phyloP scores from a whole-genome alignment of 768 basidiomycete species.

The Tylopilus subfusipes region DNA sequence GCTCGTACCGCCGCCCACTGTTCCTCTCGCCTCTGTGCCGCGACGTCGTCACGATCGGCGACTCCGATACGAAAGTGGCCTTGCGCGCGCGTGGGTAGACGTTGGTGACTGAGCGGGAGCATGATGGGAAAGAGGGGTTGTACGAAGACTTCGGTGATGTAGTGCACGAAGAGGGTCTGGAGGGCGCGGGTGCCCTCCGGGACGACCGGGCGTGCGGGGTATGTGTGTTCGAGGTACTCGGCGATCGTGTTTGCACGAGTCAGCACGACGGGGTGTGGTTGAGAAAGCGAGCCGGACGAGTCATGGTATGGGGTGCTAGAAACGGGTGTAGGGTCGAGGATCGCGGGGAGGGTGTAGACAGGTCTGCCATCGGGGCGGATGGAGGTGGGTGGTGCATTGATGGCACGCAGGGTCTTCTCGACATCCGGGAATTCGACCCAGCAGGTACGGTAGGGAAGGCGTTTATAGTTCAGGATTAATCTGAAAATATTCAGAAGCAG shows the following conservation, averaged over 20 bases:
- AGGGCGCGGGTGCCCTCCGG: slow-evolving; percentile 68
- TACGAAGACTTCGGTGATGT: slow-evolving; percentile 60
- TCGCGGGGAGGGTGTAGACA: slow-evolving; percentile 66
- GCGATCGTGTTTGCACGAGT: slow-evolving; percentile 61
- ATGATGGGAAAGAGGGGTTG: slow-evolving; percentile 68
- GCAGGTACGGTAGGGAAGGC: slow-evolving; percentile 62
- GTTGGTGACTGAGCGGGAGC: slow-evolving; percentile 63
- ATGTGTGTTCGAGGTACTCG: slow-evolving; percentile 66
- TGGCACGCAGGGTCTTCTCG: slow-evolving; percentile 53
- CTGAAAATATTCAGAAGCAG: slow-evolving; percentile 32
- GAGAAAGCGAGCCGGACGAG: slow-evolving; percentile 27
- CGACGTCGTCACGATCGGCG: background rate
- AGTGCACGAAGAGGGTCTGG: slow-evolving; percentile 67
- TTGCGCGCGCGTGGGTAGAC: slow-evolving; percentile 54
- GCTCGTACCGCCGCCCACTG: slow-evolving; percentile 63
- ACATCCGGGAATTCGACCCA: slow-evolving; percentile 73
- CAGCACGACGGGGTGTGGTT: slow-evolving; percentile 46
- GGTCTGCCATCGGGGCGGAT: slow-evolving; percentile 53
- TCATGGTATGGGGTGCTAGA: background rate
- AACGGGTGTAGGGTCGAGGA: slow-evolving; percentile 49
- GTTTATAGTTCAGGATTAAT: slow-evolving; percentile 75
- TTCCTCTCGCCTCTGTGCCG: slow-evolving; percentile 52
- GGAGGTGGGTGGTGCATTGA: slow-evolving; percentile 58
- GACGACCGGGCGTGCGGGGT: slow-evolving; percentile 67
- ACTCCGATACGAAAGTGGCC: slow-evolving; percentile 39